Base-by-base conservation (phyloP, 2,329 filamentous ascomycete genomes). In the Periconia sp. region DNA sequence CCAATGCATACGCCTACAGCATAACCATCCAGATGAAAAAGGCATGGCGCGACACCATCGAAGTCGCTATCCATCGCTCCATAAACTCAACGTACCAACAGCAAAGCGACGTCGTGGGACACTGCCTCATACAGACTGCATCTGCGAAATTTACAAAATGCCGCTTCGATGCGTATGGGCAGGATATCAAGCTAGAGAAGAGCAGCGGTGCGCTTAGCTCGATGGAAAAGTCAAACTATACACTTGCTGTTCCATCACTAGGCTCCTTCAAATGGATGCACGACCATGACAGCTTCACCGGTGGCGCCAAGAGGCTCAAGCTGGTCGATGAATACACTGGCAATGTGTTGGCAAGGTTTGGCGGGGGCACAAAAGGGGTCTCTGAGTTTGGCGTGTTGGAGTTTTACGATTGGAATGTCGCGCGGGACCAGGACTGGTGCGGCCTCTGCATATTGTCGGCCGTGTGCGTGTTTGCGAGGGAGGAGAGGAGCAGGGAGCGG, bases 381-480 rank as follows among this genome's bases (percentile, higher is more conserved):
- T 41, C 36, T 33, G 46, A 48, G 36, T 48, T 48, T 38, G 46
- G 46, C n/a, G 26, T 48, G 31, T 19, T 48, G 25, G 46, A 48
- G 31, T 36, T 48, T n/a, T 48, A 48, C 22, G 41, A 48, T 33
- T 13, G 5, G 16, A 9, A 28, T 15, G 24, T 48, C 1, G 46
- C 41, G n/a, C 4, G 15, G 3, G 46, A 48, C 18, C 30, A 36
- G 28, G 34, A 48, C 23, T 48, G 36, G 36, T 48, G 41, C 19
- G 46, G 46, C 9, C 23, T 48, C 36, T 25, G 28, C n/a, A 37
- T 48, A 7, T 37, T 48, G 23, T 45, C 40, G 4, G 46, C 46
- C 9, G 46, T 48, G 6, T 48, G 46, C 23, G 46, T 43, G 13
- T 48, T 36, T 24, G 46, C 46, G 31, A 30, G 46, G 26, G 46